Percentiles rank a stretch among this genome's conserved stretches.
phyloP scores from a whole-genome alignment of 2,329 filamentous ascomycete genomes.

The Venturia carpophila region DNA sequence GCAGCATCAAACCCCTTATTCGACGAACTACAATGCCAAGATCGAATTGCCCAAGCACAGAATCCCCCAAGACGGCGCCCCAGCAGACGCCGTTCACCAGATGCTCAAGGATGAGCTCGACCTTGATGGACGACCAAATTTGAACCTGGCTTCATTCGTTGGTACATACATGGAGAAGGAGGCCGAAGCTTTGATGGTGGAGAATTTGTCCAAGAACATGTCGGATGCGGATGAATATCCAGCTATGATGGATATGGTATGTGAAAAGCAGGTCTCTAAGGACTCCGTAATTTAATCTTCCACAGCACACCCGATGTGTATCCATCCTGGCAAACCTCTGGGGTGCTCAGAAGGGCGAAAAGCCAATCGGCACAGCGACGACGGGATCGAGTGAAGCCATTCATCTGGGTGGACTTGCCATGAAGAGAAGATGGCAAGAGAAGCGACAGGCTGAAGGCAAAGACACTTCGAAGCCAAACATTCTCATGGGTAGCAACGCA shows the following conservation, averaged over 20 bases:
- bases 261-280: conserved; percentile 13
- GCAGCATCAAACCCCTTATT: conserved; percentile 49
- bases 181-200: conserved; percentile 55
- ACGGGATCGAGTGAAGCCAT: conserved; percentile 66
- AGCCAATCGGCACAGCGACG: conserved; percentile 60
- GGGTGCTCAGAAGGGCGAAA: conserved; percentile 54
- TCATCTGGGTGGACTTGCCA: conserved; percentile 61
- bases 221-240: conserved; percentile 52
- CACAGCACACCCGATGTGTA: conserved; percentile 53
- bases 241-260: conserved; percentile 39
- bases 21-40: conserved; percentile 48
- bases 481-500: conserved; percentile 66
- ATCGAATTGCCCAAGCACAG: conserved; percentile 53
- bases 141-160: conserved; percentile 64
- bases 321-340: conserved; percentile 61
- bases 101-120: conserved; percentile 46
- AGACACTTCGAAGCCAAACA: conserved; percentile 58
- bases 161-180: conserved; percentile 64
- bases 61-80: conserved; percentile 50
- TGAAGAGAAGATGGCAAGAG: conserved; percentile 70
- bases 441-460: conserved; percentile 53
- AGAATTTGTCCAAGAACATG: conserved; percentile 64
- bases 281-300: not conserved
- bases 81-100: conserved; percentile 57
- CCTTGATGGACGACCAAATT: conserved; percentile 57